Evolutionary conservation across 352 stramenopile species (phyloP).

Genomic region (Phytophthora palmivora): DNA sequence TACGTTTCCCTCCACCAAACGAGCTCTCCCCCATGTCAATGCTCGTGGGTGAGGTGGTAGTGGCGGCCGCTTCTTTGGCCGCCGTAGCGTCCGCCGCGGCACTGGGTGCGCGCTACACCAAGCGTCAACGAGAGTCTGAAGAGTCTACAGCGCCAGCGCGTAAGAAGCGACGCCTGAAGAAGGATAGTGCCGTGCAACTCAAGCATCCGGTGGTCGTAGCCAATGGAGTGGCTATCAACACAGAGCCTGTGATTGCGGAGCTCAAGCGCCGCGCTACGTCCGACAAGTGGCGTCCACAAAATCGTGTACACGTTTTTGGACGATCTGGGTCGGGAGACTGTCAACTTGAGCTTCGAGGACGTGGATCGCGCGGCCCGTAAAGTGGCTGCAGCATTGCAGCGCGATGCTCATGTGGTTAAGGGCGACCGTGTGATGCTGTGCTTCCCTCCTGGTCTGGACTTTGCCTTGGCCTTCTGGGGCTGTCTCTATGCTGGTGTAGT

Average conservation of each 20-base stretch:
- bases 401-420: constrained; percentile 50
- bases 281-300: constrained; percentile 61
- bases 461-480: constrained; percentile 80
- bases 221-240: constrained; percentile 40
- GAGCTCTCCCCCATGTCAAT: constrained; percentile 32
- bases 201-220: constrained; percentile 37
- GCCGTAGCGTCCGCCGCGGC: constrained; percentile 46
- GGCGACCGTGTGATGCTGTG: constrained; percentile 82
- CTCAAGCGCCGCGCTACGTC: constrained; percentile 54
- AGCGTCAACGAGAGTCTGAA: constrained; percentile 31
- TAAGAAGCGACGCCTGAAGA: constrained; percentile 47
- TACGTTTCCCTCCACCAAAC: background rate
- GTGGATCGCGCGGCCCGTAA: constrained; percentile 67
- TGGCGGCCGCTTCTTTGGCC: constrained; percentile 57
- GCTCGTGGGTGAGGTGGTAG: constrained; percentile 49
- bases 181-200: constrained; percentile 9
- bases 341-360: constrained; percentile 78
- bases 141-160: constrained; percentile 11
- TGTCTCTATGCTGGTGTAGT: constrained; percentile 80
- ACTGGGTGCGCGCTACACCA: constrained; percentile 38
- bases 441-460: constrained; percentile 80
- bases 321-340: constrained; percentile 64
- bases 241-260: constrained; percentile 51
- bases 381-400: constrained; percentile 69
- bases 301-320: constrained; percentile 87